Evolutionary conservation across 2,329 filamentous ascomycete genomes (phyloP).

Genomic region (Colletotrichum tropicale): DNA sequence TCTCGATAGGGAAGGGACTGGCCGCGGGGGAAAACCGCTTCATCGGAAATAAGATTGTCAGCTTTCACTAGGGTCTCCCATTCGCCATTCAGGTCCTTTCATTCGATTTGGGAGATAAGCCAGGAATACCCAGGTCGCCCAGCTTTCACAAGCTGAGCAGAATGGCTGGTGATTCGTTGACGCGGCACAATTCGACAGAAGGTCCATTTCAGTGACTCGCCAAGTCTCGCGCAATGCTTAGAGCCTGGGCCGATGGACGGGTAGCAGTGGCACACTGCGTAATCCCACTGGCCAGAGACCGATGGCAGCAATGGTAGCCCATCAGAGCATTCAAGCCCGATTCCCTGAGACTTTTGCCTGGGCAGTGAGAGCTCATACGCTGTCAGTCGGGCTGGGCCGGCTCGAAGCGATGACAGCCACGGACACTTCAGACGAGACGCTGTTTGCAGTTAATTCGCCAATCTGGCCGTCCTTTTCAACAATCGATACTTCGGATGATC

Average conservation of each 20-base stretch:
- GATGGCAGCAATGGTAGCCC: not conserved
- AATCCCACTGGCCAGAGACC: not conserved
- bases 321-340: not conserved
- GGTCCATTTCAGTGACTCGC: conserved; percentile 2
- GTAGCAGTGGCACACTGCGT: not conserved
- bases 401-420: not conserved
- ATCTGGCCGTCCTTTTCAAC: not conserved
- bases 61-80: not conserved
- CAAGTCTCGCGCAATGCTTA: conserved; percentile 13
- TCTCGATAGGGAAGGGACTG: not conserved
- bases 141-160: not conserved
- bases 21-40: not conserved
- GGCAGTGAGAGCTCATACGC: not conserved
- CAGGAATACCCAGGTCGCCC: not conserved
- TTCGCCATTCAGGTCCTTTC: not conserved
- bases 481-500: not conserved
- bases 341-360: not conserved
- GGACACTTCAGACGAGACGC: not conserved
- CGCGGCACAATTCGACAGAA: not conserved
- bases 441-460: not conserved
- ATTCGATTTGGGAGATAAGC: not conserved
- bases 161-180: not conserved
- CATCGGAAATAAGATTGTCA: conserved; percentile 1
- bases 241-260: not conserved
- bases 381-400: not conserved